These are phyloP conservation scores for Jamesozyma rosinii DNA, from an alignment of 805 yeast species.

Conservation along the genomic window DNA sequence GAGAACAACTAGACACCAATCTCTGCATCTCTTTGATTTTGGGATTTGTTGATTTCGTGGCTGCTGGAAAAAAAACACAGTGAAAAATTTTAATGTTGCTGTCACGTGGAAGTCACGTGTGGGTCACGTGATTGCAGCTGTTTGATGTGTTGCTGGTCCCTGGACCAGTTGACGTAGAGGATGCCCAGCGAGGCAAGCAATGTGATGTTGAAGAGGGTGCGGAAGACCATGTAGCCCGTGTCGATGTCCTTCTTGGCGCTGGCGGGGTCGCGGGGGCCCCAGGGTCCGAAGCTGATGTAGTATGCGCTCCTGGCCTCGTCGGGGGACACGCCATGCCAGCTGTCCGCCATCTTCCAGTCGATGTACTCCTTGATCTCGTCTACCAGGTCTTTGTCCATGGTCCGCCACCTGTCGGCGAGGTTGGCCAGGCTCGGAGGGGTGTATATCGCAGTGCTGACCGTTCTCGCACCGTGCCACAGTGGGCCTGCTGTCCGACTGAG, in stretches of 20 bases:
- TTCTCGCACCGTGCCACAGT: too few species aligned
- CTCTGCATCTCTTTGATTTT: too few species aligned
- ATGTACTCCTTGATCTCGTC: constrained; percentile 33
- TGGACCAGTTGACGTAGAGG: constrained; percentile 6
- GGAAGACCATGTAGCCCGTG: constrained; percentile 10
- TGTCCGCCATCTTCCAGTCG: constrained; percentile 25
- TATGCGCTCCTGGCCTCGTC: constrained; percentile 29
- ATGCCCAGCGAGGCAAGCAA: constrained; percentile 15
- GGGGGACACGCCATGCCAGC: constrained; percentile 27
- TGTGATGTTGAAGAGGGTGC: constrained; percentile 18
- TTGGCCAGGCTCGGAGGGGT: constrained; percentile 28
- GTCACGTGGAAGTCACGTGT: too few species aligned
- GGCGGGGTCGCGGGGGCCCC: constrained; percentile 29
- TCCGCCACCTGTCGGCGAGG: constrained; percentile 27
- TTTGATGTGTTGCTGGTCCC: constrained; percentile 3
- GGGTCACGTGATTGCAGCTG: too few species aligned
- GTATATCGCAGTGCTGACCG: constrained; percentile 4
- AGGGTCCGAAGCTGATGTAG: constrained; percentile 32
- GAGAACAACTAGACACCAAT: too few species aligned
- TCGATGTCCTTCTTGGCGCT: background rate
- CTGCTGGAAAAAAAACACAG: too few species aligned
- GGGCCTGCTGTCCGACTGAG: too few species aligned
- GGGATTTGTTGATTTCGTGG: too few species aligned
- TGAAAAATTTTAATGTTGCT: too few species aligned
- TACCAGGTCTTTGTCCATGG: constrained; percentile 26